Conservation (phyloP, 2,329 filamentous ascomycete genomes). For the Phaeosphaeria sp. region DNA sequence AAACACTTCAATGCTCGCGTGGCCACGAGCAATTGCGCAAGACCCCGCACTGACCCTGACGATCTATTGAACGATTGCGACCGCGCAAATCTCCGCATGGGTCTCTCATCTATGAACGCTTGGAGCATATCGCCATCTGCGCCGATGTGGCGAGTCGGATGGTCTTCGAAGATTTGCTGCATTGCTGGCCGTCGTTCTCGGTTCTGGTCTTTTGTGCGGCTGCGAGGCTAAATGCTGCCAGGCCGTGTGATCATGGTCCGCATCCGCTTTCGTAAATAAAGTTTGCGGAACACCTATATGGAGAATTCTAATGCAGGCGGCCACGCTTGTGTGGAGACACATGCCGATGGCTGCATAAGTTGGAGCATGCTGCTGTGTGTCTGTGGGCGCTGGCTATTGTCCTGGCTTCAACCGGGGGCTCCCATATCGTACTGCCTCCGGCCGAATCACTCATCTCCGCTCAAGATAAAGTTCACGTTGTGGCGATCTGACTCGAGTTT, state of each 20-base stretch:
- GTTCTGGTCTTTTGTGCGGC: neutral
- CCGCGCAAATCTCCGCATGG: neutral
- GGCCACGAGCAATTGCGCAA: conserved; percentile 5
- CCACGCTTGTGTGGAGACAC: neutral
- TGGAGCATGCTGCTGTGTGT: neutral
- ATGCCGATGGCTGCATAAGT: neutral
- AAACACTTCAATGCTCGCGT: neutral
- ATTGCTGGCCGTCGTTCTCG: neutral
- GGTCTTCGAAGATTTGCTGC: neutral
- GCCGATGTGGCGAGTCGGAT: neutral
- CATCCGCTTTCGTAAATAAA: neutral
- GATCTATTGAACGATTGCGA: neutral
- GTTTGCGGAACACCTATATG: conserved; percentile 1
- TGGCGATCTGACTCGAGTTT: conserved; percentile 7
- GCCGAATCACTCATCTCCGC: conserved; percentile 10
- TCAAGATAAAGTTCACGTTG: conserved; percentile 18
- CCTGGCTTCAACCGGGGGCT: neutral
- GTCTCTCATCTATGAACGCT: neutral
- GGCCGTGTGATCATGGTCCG: neutral
- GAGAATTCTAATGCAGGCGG: neutral
- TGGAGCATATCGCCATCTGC: neutral
- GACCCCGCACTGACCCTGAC: conserved; percentile 1
- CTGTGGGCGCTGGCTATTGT: neutral
- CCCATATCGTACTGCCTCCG: neutral
- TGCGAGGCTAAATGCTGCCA: neutral